Evolutionary conservation across 768 basidiomycete genomes (phyloP).

Genomic region (Lactarius hatsudake): DNA sequence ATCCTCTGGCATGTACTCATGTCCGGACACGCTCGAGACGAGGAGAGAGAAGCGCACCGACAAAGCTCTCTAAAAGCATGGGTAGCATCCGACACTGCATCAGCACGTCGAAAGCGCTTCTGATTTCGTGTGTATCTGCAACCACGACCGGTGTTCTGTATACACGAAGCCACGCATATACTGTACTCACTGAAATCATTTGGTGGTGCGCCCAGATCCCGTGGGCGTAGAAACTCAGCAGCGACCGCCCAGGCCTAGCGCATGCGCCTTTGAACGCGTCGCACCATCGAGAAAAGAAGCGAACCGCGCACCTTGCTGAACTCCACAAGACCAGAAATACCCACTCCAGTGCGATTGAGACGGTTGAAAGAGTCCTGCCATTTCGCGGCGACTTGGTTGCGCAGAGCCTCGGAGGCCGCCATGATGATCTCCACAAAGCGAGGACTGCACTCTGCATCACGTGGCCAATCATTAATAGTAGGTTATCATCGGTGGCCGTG

Average conservation of each 20-base stretch:
- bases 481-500: no score
- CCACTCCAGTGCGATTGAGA: slow-evolving; percentile 55
- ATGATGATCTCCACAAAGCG: background rate
- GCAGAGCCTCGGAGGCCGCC: slow-evolving; percentile 63
- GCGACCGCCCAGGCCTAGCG: slow-evolving; percentile 53
- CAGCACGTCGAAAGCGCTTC: slow-evolving; percentile 56
- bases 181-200: slow-evolving; percentile 34
- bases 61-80: slow-evolving; percentile 64
- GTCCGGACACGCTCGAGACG: background rate
- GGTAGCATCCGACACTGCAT: slow-evolving; percentile 59
- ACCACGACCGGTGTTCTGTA: background rate
- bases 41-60: slow-evolving; percentile 43
- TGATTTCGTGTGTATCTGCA: slow-evolving; percentile 48
- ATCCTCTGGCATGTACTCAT: slow-evolving; percentile 47
- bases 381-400: slow-evolving; percentile 62
- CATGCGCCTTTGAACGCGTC: slow-evolving; percentile 1
- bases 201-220: slow-evolving; percentile 43
- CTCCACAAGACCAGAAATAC: slow-evolving; percentile 60
- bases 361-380: slow-evolving; percentile 71
- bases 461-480: background rate
- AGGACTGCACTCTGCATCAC: background rate
- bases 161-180: background rate
- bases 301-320: slow-evolving; percentile 50
- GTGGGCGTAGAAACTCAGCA: slow-evolving; percentile 51
- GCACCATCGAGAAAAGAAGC: background rate